phyloP scores from a whole-genome alignment of 2,329 filamentous ascomycete genomes.

The Lecanicillium sp. region DNA sequence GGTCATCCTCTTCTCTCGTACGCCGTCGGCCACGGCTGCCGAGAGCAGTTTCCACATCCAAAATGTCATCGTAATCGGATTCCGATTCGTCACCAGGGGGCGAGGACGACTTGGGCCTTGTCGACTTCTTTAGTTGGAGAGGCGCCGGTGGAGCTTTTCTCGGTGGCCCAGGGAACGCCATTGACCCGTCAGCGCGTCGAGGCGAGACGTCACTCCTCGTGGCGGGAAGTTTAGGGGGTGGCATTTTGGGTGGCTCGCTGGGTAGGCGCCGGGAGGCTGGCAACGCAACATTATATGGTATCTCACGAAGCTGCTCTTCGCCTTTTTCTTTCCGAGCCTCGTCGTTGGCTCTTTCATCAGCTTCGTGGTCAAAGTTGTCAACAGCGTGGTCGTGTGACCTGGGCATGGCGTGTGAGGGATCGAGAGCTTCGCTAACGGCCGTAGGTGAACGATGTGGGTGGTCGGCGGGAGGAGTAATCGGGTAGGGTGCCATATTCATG shows the following conservation, averaged over 20 bases:
- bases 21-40: conserved; percentile 66
- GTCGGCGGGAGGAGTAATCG: conserved; percentile 55
- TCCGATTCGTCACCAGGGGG: conserved; percentile 53
- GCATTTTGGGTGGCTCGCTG: conserved; percentile 41
- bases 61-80: conserved; percentile 74
- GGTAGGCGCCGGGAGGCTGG: conserved; percentile 50
- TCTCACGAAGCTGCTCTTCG: conserved; percentile 31
- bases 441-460: conserved; percentile 30
- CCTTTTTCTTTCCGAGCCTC: conserved; percentile 36
- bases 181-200: conserved; percentile 29
- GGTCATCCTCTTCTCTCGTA: conserved; percentile 82
- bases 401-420: conserved; percentile 51
- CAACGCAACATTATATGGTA: conserved; percentile 42
- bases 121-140: conserved; percentile 50
- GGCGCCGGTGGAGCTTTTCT: conserved; percentile 83
- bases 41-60: conserved; percentile 55
- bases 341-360: conserved; percentile 39
- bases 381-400: conserved; percentile 51
- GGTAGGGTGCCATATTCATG: conserved; percentile 51
- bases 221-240: conserved; percentile 42
- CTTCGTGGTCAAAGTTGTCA: conserved; percentile 47
- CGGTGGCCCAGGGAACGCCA: conserved; percentile 47
- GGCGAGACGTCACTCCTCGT: conserved; percentile 30
- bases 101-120: conserved; percentile 13
- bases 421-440: conserved; percentile 42